Conservation (phyloP, 2,329 filamentous ascomycete species). For the Penicillium verrucosum region DNA sequence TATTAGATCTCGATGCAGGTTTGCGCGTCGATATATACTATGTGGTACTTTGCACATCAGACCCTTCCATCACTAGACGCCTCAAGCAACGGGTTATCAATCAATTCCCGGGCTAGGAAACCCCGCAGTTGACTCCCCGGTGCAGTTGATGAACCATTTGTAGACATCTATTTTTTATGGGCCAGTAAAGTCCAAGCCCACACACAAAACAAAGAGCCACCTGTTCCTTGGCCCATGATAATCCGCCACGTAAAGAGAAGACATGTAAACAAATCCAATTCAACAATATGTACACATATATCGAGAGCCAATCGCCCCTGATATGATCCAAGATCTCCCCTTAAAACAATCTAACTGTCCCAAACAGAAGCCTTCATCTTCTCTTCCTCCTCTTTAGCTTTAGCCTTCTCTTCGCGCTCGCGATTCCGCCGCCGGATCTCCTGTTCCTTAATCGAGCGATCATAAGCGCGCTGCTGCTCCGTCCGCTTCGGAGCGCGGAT, state of each 20-base stretch:
- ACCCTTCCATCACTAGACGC: too few relatives aligned
- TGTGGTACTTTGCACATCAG: background rate
- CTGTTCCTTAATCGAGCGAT: conserved; percentile 75
- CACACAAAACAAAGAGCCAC: background rate
- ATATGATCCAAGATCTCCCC: background rate
- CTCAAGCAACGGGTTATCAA: background rate
- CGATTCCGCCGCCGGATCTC: conserved; percentile 73
- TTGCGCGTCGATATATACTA: background rate
- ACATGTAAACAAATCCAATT: background rate
- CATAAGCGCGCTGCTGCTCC: conserved; percentile 84
- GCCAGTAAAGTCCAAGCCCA: background rate
- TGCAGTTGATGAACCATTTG: background rate
- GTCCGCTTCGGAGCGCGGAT: conserved; percentile 76
- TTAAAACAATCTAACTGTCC: conserved; percentile 56
- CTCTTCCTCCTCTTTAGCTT: conserved; percentile 63
- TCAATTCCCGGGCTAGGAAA: background rate
- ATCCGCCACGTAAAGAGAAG: background rate
- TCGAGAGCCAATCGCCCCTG: background rate
- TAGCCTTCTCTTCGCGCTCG: conserved; percentile 64
- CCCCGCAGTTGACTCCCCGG: background rate
- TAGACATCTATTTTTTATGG: background rate
- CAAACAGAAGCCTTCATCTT: conserved; percentile 80
- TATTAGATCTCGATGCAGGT: background rate
- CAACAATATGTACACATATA: conserved; percentile 7
- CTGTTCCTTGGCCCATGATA: background rate